Evolutionary conservation across 2,329 filamentous ascomycete genomes (phyloP).

Genomic region (Pseudonectria buxi): DNA sequence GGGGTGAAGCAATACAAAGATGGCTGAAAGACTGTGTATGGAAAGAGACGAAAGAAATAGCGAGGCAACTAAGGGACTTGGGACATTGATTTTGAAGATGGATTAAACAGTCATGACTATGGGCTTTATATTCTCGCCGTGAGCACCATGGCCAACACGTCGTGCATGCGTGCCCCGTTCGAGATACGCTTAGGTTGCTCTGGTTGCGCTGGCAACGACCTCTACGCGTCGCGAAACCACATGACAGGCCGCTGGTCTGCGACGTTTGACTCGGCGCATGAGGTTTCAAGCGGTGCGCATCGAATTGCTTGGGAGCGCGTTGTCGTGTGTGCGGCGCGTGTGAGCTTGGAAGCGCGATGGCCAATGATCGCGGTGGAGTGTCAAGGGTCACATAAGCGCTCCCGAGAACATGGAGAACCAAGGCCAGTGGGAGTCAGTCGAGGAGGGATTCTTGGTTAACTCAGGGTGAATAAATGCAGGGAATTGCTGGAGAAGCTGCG

Average conservation of each 20-base stretch:
- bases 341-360: constrained; percentile 4
- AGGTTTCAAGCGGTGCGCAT: constrained; percentile 4
- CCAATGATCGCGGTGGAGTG: constrained; percentile 8
- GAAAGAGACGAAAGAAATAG: not conserved
- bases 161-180: not conserved
- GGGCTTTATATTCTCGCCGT: not conserved
- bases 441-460: not conserved
- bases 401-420: not conserved
- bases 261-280: constrained; percentile 3
- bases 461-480: too few species aligned
- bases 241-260: constrained; percentile 9
- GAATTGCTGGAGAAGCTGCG: too few species aligned
- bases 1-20: constrained; percentile 2
- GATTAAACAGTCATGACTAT: not conserved
- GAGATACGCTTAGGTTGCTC: too few species aligned
- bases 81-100: not conserved
- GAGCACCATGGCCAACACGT: not conserved
- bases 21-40: constrained; percentile 4
- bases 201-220: too few species aligned
- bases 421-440: not conserved
- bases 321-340: constrained; percentile 3
- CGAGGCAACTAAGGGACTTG: constrained; percentile 1
- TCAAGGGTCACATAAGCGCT: constrained; percentile 1
- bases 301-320: constrained; percentile 3
- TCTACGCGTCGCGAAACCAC: constrained; percentile 18